phyloP scores from a whole-genome alignment of 306 rosid genomes.

The Begonia masoniana region DNA sequence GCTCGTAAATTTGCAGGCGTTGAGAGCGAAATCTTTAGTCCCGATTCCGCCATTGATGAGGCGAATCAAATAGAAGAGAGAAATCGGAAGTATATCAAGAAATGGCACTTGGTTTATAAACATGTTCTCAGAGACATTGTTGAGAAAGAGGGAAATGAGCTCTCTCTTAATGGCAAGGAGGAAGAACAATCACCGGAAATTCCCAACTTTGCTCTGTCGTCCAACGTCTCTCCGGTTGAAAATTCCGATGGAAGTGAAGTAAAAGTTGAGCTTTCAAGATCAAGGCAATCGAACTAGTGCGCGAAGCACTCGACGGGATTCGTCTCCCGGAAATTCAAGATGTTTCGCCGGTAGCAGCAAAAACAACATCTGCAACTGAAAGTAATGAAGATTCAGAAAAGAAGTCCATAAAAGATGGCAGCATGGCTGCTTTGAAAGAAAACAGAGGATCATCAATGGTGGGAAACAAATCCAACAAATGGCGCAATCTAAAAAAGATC shows the following conservation, averaged over 20 bases:
- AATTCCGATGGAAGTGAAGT: constrained; percentile 11
- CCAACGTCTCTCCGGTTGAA: constrained; percentile 16
- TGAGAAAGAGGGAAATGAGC: constrained; percentile 20
- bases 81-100: constrained; percentile 39
- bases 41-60: constrained; percentile 1
- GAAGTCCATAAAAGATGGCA: no score
- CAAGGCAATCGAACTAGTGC: constrained; percentile 54
- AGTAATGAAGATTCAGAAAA: not conserved
- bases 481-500: constrained; percentile 69
- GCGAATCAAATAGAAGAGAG: constrained; percentile 12
- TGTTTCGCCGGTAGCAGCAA: constrained; percentile 19
- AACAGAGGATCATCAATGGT: constrained; percentile 10
- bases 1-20: constrained; percentile 8
- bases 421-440: constrained; percentile 7
- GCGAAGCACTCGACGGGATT: constrained; percentile 72
- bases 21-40: not conserved
- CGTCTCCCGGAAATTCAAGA: constrained; percentile 65
- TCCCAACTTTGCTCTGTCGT: constrained; percentile 15
- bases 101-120: constrained; percentile 82
- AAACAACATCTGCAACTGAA: constrained; percentile 8
- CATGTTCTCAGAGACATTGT: constrained; percentile 36
- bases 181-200: constrained; percentile 25
- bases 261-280: constrained; percentile 14
- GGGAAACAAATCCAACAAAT: constrained; percentile 36
- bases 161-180: constrained; percentile 14